Evolutionary conservation across 768 basidiomycete species (phyloP), one percentile per base, ranked within the genome.

Genomic region (Dacryopinax primogenitus): DNA sequence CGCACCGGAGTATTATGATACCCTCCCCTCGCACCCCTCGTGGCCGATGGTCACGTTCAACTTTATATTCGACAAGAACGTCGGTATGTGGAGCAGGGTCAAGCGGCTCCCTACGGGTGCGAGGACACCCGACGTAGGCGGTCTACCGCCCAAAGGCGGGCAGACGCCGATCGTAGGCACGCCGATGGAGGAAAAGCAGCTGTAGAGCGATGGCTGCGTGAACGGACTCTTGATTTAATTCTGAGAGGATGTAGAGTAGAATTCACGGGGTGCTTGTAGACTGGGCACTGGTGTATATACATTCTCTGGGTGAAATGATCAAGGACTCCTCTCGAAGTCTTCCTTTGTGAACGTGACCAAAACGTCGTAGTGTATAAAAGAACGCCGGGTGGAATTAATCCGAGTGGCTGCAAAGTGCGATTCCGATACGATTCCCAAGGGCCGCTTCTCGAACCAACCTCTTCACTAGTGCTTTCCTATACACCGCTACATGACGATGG

Each of bases 21-120:
- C 78, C 3, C 80, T 97, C 28, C 92, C 94, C 0, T 81, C 86
- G 0, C 96, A 99, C 71, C 84, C 87, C 0, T 88, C 86, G 3
- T 99, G 96, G 96, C 86, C 92, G 1, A 92, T 93, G 86, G 88
- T 98, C 35, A 92, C 87, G 1, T 79, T 89, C 65, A 92, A 92
- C 76, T 99, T 99, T 73, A 96, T 99, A 64, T 84, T 91, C 30
- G 92, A 96, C 70, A 80, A 81, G 15, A 85, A 88, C 67, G 90
- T 93, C 32, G 93, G 93, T 1, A 84, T 97, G 68, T 95, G 87
- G 74, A 86, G 90, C 13, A 80, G 94, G 7, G 90, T 86, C 7
- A 97, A 97, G 75, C 78, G 94, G 30, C 66, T 66, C 4, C 65
- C 67, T 28, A 65, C 65, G 33, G 70, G 26, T 66, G 68, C 62